Base-by-base conservation (phyloP, 345 rosid genomes). In the Aegle marmelos region DNA sequence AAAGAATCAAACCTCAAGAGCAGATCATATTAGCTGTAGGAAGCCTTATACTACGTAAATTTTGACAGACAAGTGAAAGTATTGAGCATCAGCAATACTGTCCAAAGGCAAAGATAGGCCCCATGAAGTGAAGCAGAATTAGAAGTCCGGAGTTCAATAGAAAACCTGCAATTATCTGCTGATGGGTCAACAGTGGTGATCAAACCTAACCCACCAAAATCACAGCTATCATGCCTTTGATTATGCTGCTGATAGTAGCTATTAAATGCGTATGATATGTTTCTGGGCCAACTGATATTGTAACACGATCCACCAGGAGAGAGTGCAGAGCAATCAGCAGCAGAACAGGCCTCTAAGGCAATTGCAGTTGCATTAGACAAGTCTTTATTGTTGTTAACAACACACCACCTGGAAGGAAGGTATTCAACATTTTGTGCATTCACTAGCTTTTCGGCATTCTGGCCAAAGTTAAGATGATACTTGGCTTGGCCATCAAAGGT, bases 401-500 rank as follows among this genome's bases (percentile, higher is more conserved):
- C 98, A 34, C 98, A 95, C 98, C 98, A 95, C 82, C 82, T 88
- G 24, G 91, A 75, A 81, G 95, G 77, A 80, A 95, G 93, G 88
- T 91, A 95, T 58, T 84, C 89, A 14, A 95, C 90, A 63, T 83
- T 85, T 73, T 90, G 92, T 19, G 95, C 95, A 82, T 93, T 89
- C 56, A 83, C 81, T 8, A 86, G 85, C 30, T 82, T 83, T 87
- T 87, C 88, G 3, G 86, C 81, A 66, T 89, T 88, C 80, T 81
- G 91, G 61, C 88, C 93, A 72, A 95, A 82, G 74, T 83, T 84
- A 76, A 91, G 76, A 59, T 61, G 82, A 85, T 89, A 95, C 79
- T 93, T 95, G 79, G 93, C 97, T 87, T 93, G 98, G 68, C 98
- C 98, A 75, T 95, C 98, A 53, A 95, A 95, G 53, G 97, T 91